phyloP scores from a whole-genome alignment of 2,329 filamentous ascomycete genomes.

The Fusarium agapanthi region DNA sequence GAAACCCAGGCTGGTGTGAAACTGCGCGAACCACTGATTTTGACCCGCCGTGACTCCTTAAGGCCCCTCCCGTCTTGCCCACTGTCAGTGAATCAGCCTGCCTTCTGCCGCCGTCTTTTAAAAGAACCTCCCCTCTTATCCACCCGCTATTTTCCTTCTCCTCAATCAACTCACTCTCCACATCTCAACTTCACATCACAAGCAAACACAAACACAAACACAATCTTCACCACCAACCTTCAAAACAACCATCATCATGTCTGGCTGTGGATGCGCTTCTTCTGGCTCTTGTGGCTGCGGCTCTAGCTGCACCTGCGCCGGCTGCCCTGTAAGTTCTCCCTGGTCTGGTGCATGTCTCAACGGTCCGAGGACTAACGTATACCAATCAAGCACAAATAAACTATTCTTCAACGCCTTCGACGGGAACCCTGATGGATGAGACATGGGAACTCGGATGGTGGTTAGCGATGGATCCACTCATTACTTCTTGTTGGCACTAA shows the following conservation, averaged over 20 bases:
- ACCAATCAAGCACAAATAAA: conserved; percentile 45
- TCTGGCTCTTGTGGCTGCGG: conserved; percentile 55
- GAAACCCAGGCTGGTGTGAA: conserved; percentile 9
- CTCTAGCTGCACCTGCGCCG: conserved; percentile 52
- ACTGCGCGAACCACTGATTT: neutral
- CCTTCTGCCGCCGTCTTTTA: conserved; percentile 16
- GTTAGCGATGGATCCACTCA: conserved; percentile 37
- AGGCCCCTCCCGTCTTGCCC: too few relatives aligned
- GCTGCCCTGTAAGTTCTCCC: conserved; percentile 53
- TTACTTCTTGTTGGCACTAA: conserved; percentile 12
- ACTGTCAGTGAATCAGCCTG: neutral
- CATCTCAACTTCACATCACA: neutral
- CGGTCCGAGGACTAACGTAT: conserved; percentile 20
- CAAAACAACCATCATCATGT: conserved; percentile 48
- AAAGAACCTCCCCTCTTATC: conserved; percentile 25
- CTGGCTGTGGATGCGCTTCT: conserved; percentile 53
- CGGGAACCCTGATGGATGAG: conserved; percentile 40
- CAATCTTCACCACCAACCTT: conserved; percentile 9
- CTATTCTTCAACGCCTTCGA: conserved; percentile 14
- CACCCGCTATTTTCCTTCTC: conserved; percentile 13
- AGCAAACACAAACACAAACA: neutral
- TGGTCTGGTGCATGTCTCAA: conserved; percentile 16
- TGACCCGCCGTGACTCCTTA: conserved; percentile 13
- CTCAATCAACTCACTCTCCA: conserved; percentile 14
- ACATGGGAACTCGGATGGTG: neutral